These are phyloP conservation scores for Penicillium janthinellum DNA, from an alignment of 2,329 filamentous ascomycete genomes.

Conservation along the genomic window DNA sequence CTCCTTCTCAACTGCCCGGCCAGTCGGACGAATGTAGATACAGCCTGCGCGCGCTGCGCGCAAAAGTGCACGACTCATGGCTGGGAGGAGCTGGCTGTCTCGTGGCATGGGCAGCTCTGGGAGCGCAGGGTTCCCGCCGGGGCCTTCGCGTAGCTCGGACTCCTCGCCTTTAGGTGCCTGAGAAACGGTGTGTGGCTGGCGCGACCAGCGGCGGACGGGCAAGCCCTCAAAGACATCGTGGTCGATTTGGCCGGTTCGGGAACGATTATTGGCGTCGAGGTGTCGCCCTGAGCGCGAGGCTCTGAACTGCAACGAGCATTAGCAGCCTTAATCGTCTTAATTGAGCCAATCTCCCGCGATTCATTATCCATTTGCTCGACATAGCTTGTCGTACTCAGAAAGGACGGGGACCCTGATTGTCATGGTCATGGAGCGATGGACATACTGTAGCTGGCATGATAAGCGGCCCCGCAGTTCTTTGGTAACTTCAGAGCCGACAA, in stretches of 20 bases:
- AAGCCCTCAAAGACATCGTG: conserved; percentile 72
- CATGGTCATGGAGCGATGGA: conserved; percentile 15
- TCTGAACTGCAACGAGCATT: conserved; percentile 50
- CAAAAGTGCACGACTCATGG: conserved; percentile 79
- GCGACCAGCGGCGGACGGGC: conserved; percentile 87
- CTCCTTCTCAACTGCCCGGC: conserved; percentile 41
- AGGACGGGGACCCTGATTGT: conserved; percentile 6
- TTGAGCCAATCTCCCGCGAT: neutral
- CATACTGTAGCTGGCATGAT: conserved; percentile 41
- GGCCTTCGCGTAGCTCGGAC: conserved; percentile 35
- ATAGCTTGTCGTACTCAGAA: neutral
- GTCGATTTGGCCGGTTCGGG: conserved; percentile 55
- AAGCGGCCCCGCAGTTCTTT: conserved; percentile 14
- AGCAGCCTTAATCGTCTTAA: conserved; percentile 7
- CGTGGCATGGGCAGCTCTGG: conserved; percentile 86
- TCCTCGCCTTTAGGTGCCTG: conserved; percentile 67
- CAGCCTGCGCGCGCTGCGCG: conserved; percentile 76
- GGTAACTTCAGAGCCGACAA: conserved; percentile 10
- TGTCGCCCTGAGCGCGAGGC: conserved; percentile 60
- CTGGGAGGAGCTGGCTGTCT: conserved; percentile 74
- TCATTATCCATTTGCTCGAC: neutral
- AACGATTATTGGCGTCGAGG: conserved; percentile 51
- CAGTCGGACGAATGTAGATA: conserved; percentile 70
- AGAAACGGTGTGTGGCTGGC: conserved; percentile 68
- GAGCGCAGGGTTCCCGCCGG: conserved; percentile 42